phyloP scores from a whole-genome alignment of 1,284 basidiomycete species.

The Moesziomyces sp. region DNA sequence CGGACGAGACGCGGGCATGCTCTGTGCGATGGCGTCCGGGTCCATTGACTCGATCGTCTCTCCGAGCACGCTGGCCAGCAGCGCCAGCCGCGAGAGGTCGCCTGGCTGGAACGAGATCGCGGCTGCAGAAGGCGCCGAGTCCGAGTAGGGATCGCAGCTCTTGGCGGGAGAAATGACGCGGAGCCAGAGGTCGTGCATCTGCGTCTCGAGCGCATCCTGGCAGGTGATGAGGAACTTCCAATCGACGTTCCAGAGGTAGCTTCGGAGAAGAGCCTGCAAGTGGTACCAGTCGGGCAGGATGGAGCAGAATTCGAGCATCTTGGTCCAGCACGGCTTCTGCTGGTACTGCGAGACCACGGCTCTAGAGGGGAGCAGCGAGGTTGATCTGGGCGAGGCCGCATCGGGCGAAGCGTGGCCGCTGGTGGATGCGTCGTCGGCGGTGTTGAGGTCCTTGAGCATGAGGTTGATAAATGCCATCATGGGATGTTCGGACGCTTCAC shows the following conservation, averaged over 20 bases:
- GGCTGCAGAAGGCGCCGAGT: background rate
- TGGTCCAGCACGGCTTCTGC: constrained; percentile 18
- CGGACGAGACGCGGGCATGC: constrained; percentile 13
- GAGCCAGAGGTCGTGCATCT: constrained; percentile 31
- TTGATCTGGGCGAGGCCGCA: constrained; percentile 5
- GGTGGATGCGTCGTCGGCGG: constrained; percentile 8
- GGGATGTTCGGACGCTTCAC: constrained; percentile 24
- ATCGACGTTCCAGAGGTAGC: constrained; percentile 47
- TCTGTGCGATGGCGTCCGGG: constrained; percentile 15
- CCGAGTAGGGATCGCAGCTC: background rate
- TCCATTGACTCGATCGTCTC: constrained; percentile 41
- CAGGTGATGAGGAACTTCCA: constrained; percentile 48
- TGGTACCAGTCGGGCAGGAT: constrained; percentile 35
- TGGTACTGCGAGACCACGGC: constrained; percentile 13
- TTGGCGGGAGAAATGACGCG: constrained; percentile 30
- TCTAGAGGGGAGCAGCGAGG: constrained; percentile 4
- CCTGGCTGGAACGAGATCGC: constrained; percentile 17
- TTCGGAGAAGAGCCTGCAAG: constrained; percentile 17
- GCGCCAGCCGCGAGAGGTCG: constrained; percentile 36
- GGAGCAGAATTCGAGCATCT: constrained; percentile 26
- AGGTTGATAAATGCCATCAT: constrained; percentile 50
- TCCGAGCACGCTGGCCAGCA: constrained; percentile 33
- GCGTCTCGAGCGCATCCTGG: constrained; percentile 29
- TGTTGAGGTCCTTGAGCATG: constrained; percentile 48
- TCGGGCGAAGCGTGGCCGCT: constrained; percentile 20